Percentiles rank a stretch among this genome's conserved stretches.
phyloP scores from a whole-genome alignment of 1,139 yeast species.

The Cylindricascospora bacillispora region DNA sequence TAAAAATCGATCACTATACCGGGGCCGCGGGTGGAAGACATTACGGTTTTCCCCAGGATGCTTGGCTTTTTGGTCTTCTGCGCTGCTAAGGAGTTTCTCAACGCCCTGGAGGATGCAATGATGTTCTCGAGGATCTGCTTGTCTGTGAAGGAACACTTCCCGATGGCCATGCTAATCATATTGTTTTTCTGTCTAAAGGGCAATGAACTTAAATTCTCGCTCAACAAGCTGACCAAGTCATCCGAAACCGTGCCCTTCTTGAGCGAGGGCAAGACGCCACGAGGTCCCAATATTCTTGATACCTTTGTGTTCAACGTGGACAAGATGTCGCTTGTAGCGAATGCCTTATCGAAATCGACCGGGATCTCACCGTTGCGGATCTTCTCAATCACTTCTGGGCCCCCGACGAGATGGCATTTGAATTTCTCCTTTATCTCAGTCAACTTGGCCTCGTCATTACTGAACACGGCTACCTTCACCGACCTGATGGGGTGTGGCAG shows the following conservation, averaged over 20 bases:
- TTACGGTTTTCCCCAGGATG: slow-evolving; percentile 53
- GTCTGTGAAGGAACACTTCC: slow-evolving; percentile 69
- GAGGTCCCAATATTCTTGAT: slow-evolving; percentile 77
- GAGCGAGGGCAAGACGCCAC: slow-evolving; percentile 76
- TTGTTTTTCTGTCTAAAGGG: slow-evolving; percentile 57
- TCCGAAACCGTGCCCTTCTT: slow-evolving; percentile 80
- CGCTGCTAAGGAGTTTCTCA: slow-evolving; percentile 43
- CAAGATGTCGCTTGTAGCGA: slow-evolving; percentile 75
- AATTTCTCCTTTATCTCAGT: slow-evolving; percentile 42
- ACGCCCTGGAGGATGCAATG: slow-evolving; percentile 52
- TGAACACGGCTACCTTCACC: slow-evolving; percentile 56
- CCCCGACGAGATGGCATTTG: slow-evolving; percentile 54
- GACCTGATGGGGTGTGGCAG: slow-evolving; percentile 67
- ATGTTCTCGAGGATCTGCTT: slow-evolving; percentile 63
- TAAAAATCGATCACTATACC: slow-evolving; percentile 61
- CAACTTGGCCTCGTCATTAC: slow-evolving; percentile 41
- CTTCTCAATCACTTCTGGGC: slow-evolving; percentile 52
- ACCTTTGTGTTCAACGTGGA: slow-evolving; percentile 43
- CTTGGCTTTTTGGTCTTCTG: slow-evolving; percentile 56
- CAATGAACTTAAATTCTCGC: slow-evolving; percentile 48
- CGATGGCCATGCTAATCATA: slow-evolving; percentile 55
- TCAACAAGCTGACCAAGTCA: slow-evolving; percentile 44
- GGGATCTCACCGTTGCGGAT: slow-evolving; percentile 43
- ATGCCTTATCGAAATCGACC: slow-evolving; percentile 60
- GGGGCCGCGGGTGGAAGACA: slow-evolving; percentile 72